Percentiles rank a stretch among this genome's conserved stretches.
Conservation (phyloP, 2,329 filamentous ascomycete genomes). For the Phoma sp. region DNA sequence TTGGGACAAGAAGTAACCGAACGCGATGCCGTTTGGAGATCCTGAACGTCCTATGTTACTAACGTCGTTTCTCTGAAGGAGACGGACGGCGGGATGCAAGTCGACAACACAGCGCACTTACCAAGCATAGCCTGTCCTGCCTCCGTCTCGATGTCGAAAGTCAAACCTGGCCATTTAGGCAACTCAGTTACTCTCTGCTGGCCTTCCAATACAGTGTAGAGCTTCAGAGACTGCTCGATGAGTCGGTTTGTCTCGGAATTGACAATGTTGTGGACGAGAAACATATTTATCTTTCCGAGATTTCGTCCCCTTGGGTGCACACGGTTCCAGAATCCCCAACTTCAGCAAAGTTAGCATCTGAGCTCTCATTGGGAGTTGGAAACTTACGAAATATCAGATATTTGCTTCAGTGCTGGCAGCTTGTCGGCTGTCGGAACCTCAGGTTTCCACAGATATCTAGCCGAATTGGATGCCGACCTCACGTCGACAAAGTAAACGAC, state of each 20-base stretch:
- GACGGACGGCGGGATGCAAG: neutral
- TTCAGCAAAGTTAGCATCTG: neutral
- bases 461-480: neutral
- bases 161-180: neutral
- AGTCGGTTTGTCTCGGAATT: neutral
- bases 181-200: neutral
- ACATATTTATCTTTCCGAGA: neutral
- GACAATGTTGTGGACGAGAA: neutral
- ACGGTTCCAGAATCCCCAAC: neutral
- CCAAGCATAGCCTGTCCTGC: constrained; percentile 15
- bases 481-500: neutral
- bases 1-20: constrained; percentile 12
- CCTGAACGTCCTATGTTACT: neutral
- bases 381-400: neutral
- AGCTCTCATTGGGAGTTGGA: neutral
- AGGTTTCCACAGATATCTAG: neutral
- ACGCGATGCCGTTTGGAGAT: constrained; percentile 12
- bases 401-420: neutral
- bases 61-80: neutral
- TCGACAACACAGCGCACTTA: neutral
- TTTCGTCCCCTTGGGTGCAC: neutral
- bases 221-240: neutral
- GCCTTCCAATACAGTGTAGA: neutral
- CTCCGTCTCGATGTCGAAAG: neutral
- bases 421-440: neutral